Conservation (phyloP, 352 stramenopile species). For the Globisporangium sylvaticum region DNA sequence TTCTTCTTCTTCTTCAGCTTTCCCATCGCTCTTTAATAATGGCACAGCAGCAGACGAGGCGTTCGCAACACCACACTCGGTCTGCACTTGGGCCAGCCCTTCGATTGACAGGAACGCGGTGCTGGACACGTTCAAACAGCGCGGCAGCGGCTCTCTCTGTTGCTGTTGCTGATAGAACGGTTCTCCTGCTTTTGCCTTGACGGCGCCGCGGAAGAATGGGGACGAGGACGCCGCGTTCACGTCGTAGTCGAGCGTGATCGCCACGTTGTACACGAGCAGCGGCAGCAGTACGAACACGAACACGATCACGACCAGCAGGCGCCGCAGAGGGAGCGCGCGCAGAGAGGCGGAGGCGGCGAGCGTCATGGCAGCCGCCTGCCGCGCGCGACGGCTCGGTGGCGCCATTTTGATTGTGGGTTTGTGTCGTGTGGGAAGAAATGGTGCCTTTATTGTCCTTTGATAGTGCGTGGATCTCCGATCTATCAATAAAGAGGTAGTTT, state of each 20-base stretch:
- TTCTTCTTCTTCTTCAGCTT: background rate
- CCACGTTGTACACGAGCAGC: slow-evolving; percentile 29
- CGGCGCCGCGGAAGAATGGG: slow-evolving; percentile 4
- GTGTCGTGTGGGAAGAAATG: background rate
- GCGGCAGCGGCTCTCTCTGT: background rate
- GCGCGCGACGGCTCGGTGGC: slow-evolving; percentile 1
- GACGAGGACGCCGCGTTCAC: slow-evolving; percentile 1
- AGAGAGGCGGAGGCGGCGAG: slow-evolving; percentile 9
- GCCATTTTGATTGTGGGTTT: background rate
- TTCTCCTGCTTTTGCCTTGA: background rate
- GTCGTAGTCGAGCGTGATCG: slow-evolving; percentile 24
- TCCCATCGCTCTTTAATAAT: too few species aligned
- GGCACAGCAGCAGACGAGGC: background rate
- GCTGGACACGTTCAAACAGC: slow-evolving; percentile 25
- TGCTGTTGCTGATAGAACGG: background rate
- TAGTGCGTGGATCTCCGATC: background rate
- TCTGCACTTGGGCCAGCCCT: background rate
- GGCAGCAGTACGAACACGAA: slow-evolving; percentile 29
- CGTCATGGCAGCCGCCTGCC: background rate
- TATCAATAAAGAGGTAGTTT: background rate
- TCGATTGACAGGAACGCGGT: slow-evolving; percentile 15
- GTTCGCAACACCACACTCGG: background rate
- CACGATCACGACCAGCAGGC: slow-evolving; percentile 23
- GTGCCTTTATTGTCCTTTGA: background rate
- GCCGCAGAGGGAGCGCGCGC: slow-evolving; percentile 16